Conservation (phyloP, 768 basidiomycete genomes). For the Thelephora ganbajun region DNA sequence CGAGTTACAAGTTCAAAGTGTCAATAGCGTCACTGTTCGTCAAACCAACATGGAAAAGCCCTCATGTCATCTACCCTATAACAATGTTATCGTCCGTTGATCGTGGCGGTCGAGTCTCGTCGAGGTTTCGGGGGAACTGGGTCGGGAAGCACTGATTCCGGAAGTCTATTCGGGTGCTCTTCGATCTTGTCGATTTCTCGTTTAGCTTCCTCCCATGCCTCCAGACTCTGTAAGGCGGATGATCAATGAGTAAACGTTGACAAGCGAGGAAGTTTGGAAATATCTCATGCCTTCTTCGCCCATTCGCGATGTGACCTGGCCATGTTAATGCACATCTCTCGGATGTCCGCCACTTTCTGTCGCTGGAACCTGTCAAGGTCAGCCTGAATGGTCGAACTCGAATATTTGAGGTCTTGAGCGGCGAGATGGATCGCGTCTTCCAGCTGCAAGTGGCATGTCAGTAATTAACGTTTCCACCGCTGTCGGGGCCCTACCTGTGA, state of each 20-base stretch:
- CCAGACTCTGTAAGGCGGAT: constrained; percentile 57
- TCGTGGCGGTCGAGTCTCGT: constrained; percentile 57
- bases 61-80: neutral
- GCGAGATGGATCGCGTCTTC: constrained; percentile 90
- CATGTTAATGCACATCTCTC: constrained; percentile 89
- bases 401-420: constrained; percentile 91
- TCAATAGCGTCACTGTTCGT: no score
- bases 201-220: constrained; percentile 95
- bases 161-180: constrained; percentile 69
- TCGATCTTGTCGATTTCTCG: constrained; percentile 84
- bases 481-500: constrained; percentile 53
- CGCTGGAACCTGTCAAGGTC: constrained; percentile 97
- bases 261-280: constrained; percentile 1
- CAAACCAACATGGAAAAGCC: no score
- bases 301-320: constrained; percentile 87
- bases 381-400: constrained; percentile 90
- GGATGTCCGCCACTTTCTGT: constrained; percentile 92
- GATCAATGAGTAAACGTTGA: constrained; percentile 7
- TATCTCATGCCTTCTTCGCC: constrained; percentile 78
- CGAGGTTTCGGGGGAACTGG: constrained; percentile 25
- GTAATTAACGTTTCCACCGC: neutral
- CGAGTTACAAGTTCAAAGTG: no score
- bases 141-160: constrained; percentile 24
- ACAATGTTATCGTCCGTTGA: constrained; percentile 39
- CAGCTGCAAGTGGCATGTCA: constrained; percentile 38